Base-by-base conservation (phyloP, 768 basidiomycete genomes). In the Psilocybe tampanensis region DNA sequence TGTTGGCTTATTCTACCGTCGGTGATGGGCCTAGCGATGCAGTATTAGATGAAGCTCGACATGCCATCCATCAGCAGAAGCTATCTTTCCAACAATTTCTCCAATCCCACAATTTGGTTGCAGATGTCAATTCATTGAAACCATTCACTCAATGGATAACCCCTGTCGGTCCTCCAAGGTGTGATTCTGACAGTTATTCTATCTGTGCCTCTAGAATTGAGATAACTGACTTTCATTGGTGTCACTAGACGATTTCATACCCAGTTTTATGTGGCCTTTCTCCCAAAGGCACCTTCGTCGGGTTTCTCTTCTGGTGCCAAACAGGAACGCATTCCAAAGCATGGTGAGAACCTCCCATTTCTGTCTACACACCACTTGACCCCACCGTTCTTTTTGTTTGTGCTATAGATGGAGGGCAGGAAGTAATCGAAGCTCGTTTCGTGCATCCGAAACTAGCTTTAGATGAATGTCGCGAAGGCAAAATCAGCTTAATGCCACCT, bases 141-240 rank as follows among this genome's bases (percentile, higher is more conserved):
- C 87, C 86, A 1, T 89, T 91, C 67, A 90, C 88, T 1, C 77
- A 85, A 62, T 91, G 89, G 89, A 78, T 89, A 49, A 90, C 89
- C 1, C 89, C 89, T n/a, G 65, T 69, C 8, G 78, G 73, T 24
- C 62, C 71, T 23, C 79, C 84, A 32, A 76, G 81, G 89, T 86
- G 62, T 63, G 75, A 52, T 17, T 9, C 21, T 43, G 9, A 32
- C 22, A 19, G 44, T 33, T 15, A 13, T 2, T 24, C 29, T n/a
- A 52, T 18, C 9, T 13, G 13, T 29, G 21, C 26, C 19, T 15
- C 18, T n/a, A 44, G 34, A 29, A 3, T 15, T 47, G 50, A n/a
- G 44, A 41, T 24, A n/a, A n/a, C n/a, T n/a, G n/a, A n/a, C n/a
- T n/a, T n/a, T n/a, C n/a, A n/a, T n/a, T n/a, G 61, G 18, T 19